Percentiles rank a stretch among this genome's conserved stretches.
Evolutionary conservation across 2,329 filamentous ascomycete species (phyloP).

Genomic region (Fusarium euwallaceae): DNA sequence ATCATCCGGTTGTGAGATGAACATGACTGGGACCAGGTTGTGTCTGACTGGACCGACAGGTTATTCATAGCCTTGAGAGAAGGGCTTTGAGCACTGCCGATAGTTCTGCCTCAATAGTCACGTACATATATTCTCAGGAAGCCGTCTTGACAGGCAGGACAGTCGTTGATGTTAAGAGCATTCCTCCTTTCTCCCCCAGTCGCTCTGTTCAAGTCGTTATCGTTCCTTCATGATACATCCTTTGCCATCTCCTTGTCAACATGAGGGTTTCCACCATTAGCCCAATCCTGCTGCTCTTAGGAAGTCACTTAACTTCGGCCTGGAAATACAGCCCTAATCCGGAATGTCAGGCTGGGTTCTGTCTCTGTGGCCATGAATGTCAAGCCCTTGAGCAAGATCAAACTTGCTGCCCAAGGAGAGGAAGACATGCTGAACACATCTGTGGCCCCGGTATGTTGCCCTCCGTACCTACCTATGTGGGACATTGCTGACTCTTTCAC

Average conservation of each 20-base stretch:
- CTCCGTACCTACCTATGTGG: not conserved
- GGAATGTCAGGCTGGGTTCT: not conserved
- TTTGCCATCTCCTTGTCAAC: not conserved
- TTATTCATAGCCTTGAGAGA: not conserved
- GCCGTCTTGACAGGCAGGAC: not conserved
- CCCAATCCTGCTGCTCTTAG: not conserved
- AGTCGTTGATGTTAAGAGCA: not conserved
- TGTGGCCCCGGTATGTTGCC: not conserved
- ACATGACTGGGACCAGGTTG: not conserved
- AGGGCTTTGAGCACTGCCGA: not conserved
- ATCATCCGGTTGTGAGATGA: not conserved
- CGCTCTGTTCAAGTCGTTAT: not conserved
- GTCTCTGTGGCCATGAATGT: not conserved
- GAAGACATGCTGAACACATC: not conserved
- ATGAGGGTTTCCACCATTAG: not conserved
- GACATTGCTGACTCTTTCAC: not conserved
- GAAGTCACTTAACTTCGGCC: not conserved
- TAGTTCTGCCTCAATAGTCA: not conserved
- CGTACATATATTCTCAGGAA: not conserved
- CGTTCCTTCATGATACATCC: not conserved
- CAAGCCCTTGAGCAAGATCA: not conserved
- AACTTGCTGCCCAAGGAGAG: not conserved
- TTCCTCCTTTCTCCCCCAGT: not conserved
- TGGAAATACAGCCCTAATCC: not conserved
- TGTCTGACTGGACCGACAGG: not conserved